These are phyloP conservation scores for Lichenothelia convexa DNA, from an alignment of 495 filamentous ascomycete species.

Conservation along the genomic window DNA sequence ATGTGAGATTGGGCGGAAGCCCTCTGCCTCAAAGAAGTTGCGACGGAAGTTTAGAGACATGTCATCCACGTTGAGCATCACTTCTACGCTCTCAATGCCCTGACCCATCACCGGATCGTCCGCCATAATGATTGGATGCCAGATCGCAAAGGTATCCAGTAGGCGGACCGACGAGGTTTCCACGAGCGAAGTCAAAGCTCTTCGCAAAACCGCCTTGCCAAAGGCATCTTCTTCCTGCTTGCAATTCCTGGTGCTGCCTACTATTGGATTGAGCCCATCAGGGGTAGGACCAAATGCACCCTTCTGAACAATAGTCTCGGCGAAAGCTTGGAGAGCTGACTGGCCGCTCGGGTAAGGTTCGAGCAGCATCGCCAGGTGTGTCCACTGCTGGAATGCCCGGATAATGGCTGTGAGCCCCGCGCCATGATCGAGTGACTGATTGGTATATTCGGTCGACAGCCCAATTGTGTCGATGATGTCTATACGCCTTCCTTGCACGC, in stretches of 20 bases:
- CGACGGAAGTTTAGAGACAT: background rate
- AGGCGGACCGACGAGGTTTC: background rate
- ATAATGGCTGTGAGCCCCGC: background rate
- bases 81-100: background rate
- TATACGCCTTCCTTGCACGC: background rate
- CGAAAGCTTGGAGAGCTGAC: background rate
- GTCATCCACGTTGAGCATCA: background rate
- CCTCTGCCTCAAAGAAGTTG: background rate
- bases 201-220: too few relatives aligned
- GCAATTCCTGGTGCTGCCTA: background rate
- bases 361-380: background rate
- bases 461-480: background rate
- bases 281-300: background rate
- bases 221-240: background rate
- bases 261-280: background rate
- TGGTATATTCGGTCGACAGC: background rate
- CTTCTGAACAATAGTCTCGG: background rate
- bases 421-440: background rate
- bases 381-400: background rate
- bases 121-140: background rate
- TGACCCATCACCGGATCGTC: background rate
- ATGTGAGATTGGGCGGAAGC: background rate
- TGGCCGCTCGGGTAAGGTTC: background rate
- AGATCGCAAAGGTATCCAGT: background rate
- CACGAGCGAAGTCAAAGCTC: background rate